A percentile compares a stretch with the other conserved stretches of the same genome.
Conservation (phyloP, 805 yeast genomes). For the Millerozyma acaciae region DNA sequence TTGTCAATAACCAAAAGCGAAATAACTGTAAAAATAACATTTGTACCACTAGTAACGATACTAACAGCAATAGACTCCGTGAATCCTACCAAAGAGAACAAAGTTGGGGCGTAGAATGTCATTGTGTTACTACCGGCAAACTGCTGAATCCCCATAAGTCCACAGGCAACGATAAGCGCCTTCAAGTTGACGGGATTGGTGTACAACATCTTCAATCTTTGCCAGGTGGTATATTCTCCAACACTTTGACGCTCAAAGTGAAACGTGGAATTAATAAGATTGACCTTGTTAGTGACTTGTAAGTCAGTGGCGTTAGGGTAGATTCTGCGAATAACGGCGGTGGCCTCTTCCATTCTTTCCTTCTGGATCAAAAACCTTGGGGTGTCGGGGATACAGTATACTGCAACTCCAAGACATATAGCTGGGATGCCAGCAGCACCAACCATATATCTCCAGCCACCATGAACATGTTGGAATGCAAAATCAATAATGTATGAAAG, state of each 20-base stretch:
- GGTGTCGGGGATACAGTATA: slow-evolving; percentile 56
- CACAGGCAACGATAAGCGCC: neutral
- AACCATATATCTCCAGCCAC: slow-evolving; percentile 1
- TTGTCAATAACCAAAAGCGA: neutral
- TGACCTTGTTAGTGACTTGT: slow-evolving; percentile 1
- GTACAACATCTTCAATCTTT: slow-evolving; percentile 2
- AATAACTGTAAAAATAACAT: neutral
- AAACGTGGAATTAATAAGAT: slow-evolving; percentile 1
- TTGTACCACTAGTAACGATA: neutral
- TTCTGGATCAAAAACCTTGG: slow-evolving; percentile 58
- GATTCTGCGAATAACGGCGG: neutral
- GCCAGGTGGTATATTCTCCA: slow-evolving; percentile 2
- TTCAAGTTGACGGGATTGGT: slow-evolving; percentile 2
- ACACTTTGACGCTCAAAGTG: slow-evolving; percentile 3
- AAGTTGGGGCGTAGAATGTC: neutral
- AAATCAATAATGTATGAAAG: neutral
- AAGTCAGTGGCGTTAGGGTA: neutral
- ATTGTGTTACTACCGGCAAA: neutral
- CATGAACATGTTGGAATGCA: neutral
- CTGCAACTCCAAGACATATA: neutral
- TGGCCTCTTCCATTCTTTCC: slow-evolving; percentile 49
- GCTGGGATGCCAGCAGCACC: neutral
- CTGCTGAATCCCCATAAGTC: neutral
- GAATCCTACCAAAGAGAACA: neutral
- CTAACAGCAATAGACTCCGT: neutral